Evolutionary conservation across 305 asterid species (phyloP).

Genomic region (Withania somnifera): DNA sequence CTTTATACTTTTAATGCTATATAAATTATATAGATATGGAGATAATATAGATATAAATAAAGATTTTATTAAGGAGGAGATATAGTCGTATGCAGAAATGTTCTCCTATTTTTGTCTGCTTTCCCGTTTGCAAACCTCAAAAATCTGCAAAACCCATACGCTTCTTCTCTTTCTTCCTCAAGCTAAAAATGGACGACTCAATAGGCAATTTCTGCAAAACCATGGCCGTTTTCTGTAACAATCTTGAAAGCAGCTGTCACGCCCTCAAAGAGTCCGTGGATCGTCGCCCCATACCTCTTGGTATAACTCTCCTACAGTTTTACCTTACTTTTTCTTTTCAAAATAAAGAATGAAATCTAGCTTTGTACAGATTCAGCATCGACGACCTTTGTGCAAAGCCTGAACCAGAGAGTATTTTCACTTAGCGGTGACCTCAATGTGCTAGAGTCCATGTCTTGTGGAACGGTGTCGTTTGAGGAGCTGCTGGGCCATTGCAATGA

Average conservation of each 20-base stretch:
- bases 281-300: constrained; percentile 90
- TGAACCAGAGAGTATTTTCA: constrained; percentile 50
- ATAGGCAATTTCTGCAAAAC: constrained; percentile 51
- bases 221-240: constrained; percentile 69
- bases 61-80: no score
- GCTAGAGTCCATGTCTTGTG: constrained; percentile 81
- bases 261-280: constrained; percentile 74
- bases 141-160: background rate
- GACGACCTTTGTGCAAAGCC: constrained; percentile 59
- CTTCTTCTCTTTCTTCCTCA: background rate
- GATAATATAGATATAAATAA: no score
- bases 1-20: no score
- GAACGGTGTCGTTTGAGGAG: constrained; percentile 93
- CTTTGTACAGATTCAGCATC: constrained; percentile 68
- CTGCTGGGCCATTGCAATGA: constrained; percentile 83
- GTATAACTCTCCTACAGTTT: constrained; percentile 17
- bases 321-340: background rate
- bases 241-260: constrained; percentile 53
- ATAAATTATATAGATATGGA: no score
- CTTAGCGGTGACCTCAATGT: constrained; percentile 57
- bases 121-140: background rate
- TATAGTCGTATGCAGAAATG: no score
- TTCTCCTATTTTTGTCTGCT: no score
- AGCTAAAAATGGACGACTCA: constrained; percentile 46
- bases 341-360: background rate